A percentile compares a stretch with the other conserved stretches of the same genome.
These are phyloP conservation scores for Camelina hispida DNA, from an alignment of 345 rosid genomes.

Conservation along the genomic window DNA sequence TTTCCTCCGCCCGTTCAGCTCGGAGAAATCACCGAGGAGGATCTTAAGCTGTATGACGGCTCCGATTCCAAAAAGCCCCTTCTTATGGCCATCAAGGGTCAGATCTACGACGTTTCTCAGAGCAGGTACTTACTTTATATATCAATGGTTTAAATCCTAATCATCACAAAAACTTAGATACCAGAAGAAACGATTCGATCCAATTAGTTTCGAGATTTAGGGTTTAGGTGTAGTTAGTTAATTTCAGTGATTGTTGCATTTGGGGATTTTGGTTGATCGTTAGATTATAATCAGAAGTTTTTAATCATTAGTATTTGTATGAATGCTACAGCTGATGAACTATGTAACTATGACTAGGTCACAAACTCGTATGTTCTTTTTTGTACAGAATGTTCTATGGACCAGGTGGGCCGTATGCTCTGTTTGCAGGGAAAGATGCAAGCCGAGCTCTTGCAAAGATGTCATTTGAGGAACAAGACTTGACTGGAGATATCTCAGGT, in stretches of 20 bases:
- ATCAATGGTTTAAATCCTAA: background rate
- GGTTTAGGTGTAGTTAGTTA: background rate
- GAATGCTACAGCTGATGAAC: too few relatives aligned
- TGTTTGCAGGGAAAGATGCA: slow-evolving; percentile 97
- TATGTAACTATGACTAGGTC: background rate
- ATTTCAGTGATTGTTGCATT: background rate
- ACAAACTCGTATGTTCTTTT: background rate
- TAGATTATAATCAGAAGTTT: too few relatives aligned
- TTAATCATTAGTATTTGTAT: too few relatives aligned
- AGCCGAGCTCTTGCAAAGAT: slow-evolving; percentile 98
- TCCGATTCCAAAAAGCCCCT: slow-evolving; percentile 79
- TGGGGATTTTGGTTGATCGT: background rate
- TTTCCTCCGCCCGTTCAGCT: slow-evolving; percentile 96
- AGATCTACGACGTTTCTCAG: slow-evolving; percentile 98
- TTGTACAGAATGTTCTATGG: slow-evolving; percentile 92
- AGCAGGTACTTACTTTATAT: slow-evolving; percentile 65
- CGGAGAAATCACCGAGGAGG: slow-evolving; percentile 87
- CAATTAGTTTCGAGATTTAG: slow-evolving; percentile 15
- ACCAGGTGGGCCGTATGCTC: slow-evolving; percentile 95
- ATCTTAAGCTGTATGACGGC: slow-evolving; percentile 84
- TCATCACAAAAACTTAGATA: background rate
- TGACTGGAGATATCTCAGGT: slow-evolving; percentile 90
- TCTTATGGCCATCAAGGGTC: slow-evolving; percentile 98
- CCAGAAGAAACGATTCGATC: background rate
- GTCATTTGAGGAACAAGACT: slow-evolving; percentile 91